Evolutionary conservation across 139 green algal species (phyloP).

Genomic region (Chlorella vulgaris): DNA sequence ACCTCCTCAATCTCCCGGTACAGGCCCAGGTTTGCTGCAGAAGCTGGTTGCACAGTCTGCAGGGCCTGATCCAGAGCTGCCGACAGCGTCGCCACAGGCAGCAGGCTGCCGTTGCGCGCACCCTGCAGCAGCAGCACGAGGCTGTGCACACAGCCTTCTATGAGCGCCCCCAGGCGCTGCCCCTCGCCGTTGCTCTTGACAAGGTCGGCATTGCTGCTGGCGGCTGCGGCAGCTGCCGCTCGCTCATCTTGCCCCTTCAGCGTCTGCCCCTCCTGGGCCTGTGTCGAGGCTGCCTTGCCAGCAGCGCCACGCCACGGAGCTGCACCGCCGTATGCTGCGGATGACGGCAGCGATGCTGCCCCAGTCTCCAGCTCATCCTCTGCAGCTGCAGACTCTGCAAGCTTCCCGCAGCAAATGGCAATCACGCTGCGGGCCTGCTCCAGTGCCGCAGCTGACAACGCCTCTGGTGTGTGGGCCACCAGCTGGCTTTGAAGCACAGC

Average conservation of each 20-base stretch:
- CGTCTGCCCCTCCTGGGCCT: neutral
- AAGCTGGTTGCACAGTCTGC: neutral
- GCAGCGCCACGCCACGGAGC: neutral
- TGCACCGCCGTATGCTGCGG: neutral
- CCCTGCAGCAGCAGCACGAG: slow-evolving; percentile 42
- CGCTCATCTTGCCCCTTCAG: neutral
- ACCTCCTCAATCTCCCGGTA: slow-evolving; percentile 13
- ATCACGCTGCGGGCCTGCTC: slow-evolving; percentile 10
- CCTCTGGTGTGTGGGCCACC: neutral
- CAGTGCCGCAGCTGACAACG: neutral
- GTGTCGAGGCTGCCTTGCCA: neutral
- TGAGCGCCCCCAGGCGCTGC: slow-evolving; percentile 14
- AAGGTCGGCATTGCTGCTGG: neutral
- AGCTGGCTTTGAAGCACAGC: neutral
- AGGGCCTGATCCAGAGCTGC: slow-evolving; percentile 23
- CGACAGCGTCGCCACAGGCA: neutral
- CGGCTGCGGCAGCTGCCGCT: neutral
- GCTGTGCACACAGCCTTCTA: slow-evolving; percentile 34
- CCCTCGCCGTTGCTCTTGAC: neutral
- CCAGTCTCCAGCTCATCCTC: neutral
- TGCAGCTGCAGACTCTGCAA: slow-evolving; percentile 1
- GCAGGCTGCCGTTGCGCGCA: neutral
- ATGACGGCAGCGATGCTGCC: neutral
- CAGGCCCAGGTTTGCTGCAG: neutral
- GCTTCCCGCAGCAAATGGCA: slow-evolving; percentile 9